Evolutionary conservation across 2,329 filamentous ascomycete species (phyloP).

Genomic region (Alternaria conjuncta): DNA sequence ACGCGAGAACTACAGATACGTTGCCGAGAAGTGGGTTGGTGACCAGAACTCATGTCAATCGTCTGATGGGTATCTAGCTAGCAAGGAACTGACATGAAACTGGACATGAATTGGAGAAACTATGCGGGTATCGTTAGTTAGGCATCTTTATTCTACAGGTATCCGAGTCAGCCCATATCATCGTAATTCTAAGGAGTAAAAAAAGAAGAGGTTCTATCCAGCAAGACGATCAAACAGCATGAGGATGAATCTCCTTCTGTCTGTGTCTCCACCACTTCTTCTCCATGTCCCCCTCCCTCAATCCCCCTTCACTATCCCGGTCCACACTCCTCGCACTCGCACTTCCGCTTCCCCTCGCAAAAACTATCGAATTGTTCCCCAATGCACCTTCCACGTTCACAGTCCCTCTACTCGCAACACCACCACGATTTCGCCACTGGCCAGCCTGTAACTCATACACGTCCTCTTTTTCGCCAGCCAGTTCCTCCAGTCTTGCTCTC

Average conservation of each 20-base stretch:
- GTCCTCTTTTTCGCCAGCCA: constrained; percentile 69
- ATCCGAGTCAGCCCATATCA: background rate
- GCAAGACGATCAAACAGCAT: constrained; percentile 10
- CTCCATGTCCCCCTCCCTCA: constrained; percentile 16
- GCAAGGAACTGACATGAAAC: background rate
- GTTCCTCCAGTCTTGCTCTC: constrained; percentile 73
- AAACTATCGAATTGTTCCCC: constrained; percentile 1
- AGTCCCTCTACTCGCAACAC: background rate
- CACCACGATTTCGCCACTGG: constrained; percentile 44
- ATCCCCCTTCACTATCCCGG: constrained; percentile 14
- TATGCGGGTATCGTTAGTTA: background rate
- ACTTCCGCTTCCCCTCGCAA: constrained; percentile 20
- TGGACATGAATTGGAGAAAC: background rate
- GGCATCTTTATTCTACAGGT: background rate
- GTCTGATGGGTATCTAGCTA: constrained; percentile 11
- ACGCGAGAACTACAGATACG: background rate
- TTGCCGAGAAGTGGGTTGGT: background rate
- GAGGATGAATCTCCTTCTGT: constrained; percentile 16
- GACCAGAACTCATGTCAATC: background rate
- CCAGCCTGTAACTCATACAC: constrained; percentile 52
- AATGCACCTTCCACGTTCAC: background rate
- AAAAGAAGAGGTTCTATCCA: background rate
- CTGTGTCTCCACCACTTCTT: constrained; percentile 32
- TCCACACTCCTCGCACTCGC: constrained; percentile 16
- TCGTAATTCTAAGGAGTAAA: background rate